Evolutionary conservation across 164 flowering plant species (phyloP).

Genomic region (Tinospora cordifolia): DNA sequence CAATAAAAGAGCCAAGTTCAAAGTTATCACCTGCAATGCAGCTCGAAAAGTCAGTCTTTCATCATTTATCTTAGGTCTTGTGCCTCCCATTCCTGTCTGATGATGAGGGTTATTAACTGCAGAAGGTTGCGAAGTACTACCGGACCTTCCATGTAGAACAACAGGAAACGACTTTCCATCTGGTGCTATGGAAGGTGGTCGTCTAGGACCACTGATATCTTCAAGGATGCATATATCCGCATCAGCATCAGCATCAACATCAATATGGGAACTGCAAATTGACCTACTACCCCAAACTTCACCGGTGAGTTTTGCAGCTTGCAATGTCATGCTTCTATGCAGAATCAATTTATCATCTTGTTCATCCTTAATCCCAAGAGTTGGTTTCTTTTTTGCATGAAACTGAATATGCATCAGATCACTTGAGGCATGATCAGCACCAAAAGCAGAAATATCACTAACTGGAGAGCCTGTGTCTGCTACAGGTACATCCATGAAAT

Average conservation of each 20-base stretch:
- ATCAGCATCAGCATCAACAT: slow-evolving; percentile 36
- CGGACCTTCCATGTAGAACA: slow-evolving; percentile 14
- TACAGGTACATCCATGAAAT: slow-evolving; percentile 1
- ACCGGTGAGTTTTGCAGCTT: slow-evolving; percentile 24
- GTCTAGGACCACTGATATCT: slow-evolving; percentile 49
- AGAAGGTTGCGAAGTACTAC: slow-evolving; percentile 22
- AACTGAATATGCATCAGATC: not conserved
- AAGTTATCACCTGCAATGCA: slow-evolving; percentile 55
- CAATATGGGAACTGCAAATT: slow-evolving; percentile 13
- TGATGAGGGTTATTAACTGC: slow-evolving; percentile 20
- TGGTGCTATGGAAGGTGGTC: slow-evolving; percentile 14
- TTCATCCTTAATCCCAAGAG: slow-evolving; percentile 21
- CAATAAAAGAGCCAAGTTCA: not conserved
- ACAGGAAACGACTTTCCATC: slow-evolving; percentile 16
- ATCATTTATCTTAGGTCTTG: slow-evolving; percentile 35
- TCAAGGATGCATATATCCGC: slow-evolving; percentile 64
- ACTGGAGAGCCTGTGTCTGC: not conserved
- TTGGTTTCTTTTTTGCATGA: slow-evolving; percentile 17
- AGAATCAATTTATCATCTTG: slow-evolving; percentile 16
- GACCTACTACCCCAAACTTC: slow-evolving; percentile 32
- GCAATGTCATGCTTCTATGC: slow-evolving; percentile 14
- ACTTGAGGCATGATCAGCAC: slow-evolving; percentile 7
- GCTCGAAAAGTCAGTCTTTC: slow-evolving; percentile 39
- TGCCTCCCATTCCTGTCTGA: slow-evolving; percentile 27
- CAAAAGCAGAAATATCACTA: not conserved